Evolutionary conservation across 805 yeast genomes (phyloP).

Genomic region (Candida piceae): DNA sequence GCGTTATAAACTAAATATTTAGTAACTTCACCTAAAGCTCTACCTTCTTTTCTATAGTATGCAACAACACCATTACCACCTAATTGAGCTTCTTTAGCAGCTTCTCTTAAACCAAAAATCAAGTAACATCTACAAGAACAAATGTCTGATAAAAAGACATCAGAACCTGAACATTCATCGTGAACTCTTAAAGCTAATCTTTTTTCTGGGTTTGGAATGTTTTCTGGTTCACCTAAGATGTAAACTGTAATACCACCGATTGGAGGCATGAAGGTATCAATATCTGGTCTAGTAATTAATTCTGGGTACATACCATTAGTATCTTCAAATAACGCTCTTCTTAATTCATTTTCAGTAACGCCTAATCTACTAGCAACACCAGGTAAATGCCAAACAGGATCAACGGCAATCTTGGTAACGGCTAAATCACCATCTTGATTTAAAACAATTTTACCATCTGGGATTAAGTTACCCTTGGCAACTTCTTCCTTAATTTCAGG

Average conservation of each 20-base stretch:
- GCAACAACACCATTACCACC: slow-evolving; percentile 64
- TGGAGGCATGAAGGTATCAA: slow-evolving; percentile 62
- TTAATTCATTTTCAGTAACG: slow-evolving; percentile 48
- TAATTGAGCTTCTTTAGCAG: slow-evolving; percentile 61
- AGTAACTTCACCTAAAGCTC: slow-evolving; percentile 67
- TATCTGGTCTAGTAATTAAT: slow-evolving; percentile 61
- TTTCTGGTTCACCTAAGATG: slow-evolving; percentile 57
- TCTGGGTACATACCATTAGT: slow-evolving; percentile 72
- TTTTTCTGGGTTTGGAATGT: slow-evolving; percentile 46
- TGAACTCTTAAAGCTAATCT: slow-evolving; percentile 57
- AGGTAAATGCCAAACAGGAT: slow-evolving; percentile 68
- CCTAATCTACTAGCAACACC: slow-evolving; percentile 63
- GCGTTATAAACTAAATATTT: slow-evolving; percentile 67
- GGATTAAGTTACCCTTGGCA: slow-evolving; percentile 43
- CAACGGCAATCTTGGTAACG: slow-evolving; percentile 61
- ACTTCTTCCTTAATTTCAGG: slow-evolving; percentile 56
- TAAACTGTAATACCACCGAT: slow-evolving; percentile 66
- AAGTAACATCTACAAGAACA: slow-evolving; percentile 69
- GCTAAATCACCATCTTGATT: slow-evolving; percentile 57
- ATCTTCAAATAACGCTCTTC: slow-evolving; percentile 60
- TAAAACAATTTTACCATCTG: slow-evolving; percentile 58
- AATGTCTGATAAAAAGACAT: slow-evolving; percentile 63
- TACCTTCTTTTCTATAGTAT: slow-evolving; percentile 65
- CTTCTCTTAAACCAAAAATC: slow-evolving; percentile 61
- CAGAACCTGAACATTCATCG: slow-evolving; percentile 69